A percentile compares a stretch with the other conserved stretches of the same genome.
Evolutionary conservation across 768 basidiomycete genomes (phyloP).

Genomic region (Butyriboletus loyo): DNA sequence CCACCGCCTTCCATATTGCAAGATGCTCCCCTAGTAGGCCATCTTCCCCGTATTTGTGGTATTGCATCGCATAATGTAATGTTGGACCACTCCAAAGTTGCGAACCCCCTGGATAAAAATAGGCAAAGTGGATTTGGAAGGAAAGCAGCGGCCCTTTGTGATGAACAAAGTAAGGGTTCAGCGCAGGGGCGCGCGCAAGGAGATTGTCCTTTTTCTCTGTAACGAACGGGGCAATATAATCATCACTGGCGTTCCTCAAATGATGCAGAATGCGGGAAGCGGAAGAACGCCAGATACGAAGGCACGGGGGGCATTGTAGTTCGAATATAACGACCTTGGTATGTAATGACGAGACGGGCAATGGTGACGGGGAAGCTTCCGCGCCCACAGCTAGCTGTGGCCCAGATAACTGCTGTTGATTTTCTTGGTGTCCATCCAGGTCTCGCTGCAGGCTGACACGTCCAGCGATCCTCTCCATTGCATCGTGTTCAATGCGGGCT

Average conservation of each 20-base stretch:
- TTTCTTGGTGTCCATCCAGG: not conserved
- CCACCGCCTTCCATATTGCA: too few species aligned
- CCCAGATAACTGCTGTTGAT: not conserved
- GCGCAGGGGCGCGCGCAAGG: conserved; percentile 26
- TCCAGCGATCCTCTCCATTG: conserved; percentile 8
- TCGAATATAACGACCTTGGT: conserved; percentile 38
- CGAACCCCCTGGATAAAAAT: not conserved
- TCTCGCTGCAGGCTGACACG: conserved; percentile 11
- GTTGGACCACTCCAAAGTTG: not conserved
- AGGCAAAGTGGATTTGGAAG: not conserved
- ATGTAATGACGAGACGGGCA: conserved; percentile 35
- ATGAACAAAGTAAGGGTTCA: not conserved
- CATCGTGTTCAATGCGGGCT: conserved; percentile 26
- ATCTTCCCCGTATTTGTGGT: too few species aligned
- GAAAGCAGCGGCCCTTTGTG: not conserved
- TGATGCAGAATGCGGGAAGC: conserved; percentile 34
- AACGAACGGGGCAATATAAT: too few species aligned
- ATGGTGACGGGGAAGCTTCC: conserved; percentile 27
- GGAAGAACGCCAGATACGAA: conserved; percentile 38
- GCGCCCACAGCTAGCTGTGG: not conserved
- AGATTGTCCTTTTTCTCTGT: not conserved
- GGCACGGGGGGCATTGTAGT: conserved; percentile 31
- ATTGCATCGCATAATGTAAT: not conserved
- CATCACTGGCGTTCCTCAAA: too few species aligned
- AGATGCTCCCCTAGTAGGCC: too few species aligned